Conservation (phyloP, 1,284 basidiomycete species). For the Limonomyces culmigenus region DNA sequence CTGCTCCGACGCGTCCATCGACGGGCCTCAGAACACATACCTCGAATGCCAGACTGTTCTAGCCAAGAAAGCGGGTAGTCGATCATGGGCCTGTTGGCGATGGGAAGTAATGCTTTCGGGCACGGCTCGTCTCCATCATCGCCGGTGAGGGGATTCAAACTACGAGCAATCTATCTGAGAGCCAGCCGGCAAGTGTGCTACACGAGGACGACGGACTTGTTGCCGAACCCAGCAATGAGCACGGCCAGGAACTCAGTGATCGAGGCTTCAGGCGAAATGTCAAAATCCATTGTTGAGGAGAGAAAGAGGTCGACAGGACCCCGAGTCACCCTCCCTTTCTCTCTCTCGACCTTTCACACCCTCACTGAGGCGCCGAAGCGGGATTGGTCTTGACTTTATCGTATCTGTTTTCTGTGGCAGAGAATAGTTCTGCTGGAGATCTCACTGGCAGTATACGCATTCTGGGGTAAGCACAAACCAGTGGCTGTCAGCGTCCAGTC, state of each 20-base stretch:
- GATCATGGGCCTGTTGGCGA: conserved; percentile 78
- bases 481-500: no score
- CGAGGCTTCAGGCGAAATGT: conserved; percentile 23
- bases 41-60: conserved; percentile 72
- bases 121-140: conserved; percentile 59
- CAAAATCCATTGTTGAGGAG: no score
- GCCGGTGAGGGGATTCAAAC: conserved; percentile 55
- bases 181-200: not conserved
- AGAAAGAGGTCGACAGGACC: no score
- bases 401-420: no score
- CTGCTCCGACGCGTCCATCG: no score
- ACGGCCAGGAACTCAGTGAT: conserved; percentile 71
- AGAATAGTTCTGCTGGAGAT: no score
- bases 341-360: no score
- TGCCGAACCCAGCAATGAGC: conserved; percentile 73
- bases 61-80: conserved; percentile 78
- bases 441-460: no score
- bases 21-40: conserved; percentile 30
- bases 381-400: no score
- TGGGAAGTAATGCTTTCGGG: conserved; percentile 74
- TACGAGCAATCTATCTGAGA: conserved; percentile 15
- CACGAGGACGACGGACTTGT: conserved; percentile 40
- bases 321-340: no score
- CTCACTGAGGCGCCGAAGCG: no score
- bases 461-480: no score